Conservation (phyloP, 148 eudicot species). For the Fallopia convolvulus region DNA sequence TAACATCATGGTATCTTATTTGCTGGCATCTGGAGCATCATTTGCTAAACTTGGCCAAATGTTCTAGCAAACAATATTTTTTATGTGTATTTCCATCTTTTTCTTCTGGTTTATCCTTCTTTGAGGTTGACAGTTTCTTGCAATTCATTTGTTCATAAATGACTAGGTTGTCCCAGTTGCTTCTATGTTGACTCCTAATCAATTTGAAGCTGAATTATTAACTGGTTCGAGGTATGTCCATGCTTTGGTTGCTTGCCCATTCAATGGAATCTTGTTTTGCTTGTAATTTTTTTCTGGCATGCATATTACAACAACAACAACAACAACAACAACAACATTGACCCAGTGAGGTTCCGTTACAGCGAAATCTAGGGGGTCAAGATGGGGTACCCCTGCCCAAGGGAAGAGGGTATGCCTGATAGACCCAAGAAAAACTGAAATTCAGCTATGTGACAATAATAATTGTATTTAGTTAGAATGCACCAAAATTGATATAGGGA, state of each 20-base stretch:
- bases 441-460: no score
- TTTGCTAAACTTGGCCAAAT: background rate
- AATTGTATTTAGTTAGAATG: no score
- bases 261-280: background rate
- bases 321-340: no score
- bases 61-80: background rate
- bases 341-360: no score
- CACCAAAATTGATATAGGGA: no score
- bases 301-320: background rate
- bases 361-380: no score
- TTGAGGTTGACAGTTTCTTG: conserved; percentile 4
- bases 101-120: background rate
- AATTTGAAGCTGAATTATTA: conserved; percentile 91
- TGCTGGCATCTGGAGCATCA: conserved; percentile 1
- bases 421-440: no score
- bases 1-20: background rate
- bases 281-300: background rate
- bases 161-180: conserved; percentile 94
- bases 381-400: no score
- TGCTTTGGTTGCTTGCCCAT: background rate
- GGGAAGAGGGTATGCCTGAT: no score
- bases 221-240: conserved; percentile 66
- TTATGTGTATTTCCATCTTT: background rate
- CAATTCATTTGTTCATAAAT: conserved; percentile 13
- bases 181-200: conserved; percentile 98